These are phyloP conservation scores for Plantago ovata DNA, from an alignment of 257 asterid genomes.

Conservation along the genomic window DNA sequence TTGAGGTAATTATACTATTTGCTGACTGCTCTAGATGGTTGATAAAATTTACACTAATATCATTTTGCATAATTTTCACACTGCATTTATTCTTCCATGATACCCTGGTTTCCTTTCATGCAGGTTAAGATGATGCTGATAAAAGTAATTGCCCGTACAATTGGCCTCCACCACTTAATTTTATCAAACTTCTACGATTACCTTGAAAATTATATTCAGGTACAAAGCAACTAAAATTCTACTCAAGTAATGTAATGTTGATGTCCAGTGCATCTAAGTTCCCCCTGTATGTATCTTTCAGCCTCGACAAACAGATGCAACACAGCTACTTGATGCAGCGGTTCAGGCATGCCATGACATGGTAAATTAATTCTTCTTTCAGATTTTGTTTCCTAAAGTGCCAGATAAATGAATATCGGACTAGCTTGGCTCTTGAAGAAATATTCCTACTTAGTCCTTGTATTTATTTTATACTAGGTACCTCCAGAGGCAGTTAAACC, in stretches of 20 bases:
- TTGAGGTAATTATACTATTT: constrained; percentile 55
- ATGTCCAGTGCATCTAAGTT: constrained; percentile 13
- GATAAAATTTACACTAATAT: not conserved
- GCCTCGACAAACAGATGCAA: constrained; percentile 88
- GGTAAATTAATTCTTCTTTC: constrained; percentile 39
- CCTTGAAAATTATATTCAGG: constrained; percentile 88
- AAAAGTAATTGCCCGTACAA: constrained; percentile 77
- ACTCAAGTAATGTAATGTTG: constrained; percentile 16
- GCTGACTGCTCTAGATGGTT: constrained; percentile 11
- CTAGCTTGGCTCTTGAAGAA: constrained; percentile 13
- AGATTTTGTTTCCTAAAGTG: constrained; percentile 9
- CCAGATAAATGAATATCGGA: constrained; percentile 11
- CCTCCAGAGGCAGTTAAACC: constrained; percentile 99
- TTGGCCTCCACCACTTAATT: constrained; percentile 83
- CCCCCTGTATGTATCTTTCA: constrained; percentile 32
- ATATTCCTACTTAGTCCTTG: constrained; percentile 10
- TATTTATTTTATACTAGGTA: constrained; percentile 53
- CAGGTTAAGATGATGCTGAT: constrained; percentile 91
- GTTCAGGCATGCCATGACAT: constrained; percentile 98
- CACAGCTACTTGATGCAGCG: constrained; percentile 85
- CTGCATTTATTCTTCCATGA: not conserved
- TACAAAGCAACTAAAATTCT: constrained; percentile 23
- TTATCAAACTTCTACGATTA: constrained; percentile 66
- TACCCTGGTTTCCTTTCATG: constrained; percentile 15
- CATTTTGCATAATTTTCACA: too few species aligned